Conservation (phyloP, 2,329 filamentous ascomycete species). For the Acarospora socialis region DNA sequence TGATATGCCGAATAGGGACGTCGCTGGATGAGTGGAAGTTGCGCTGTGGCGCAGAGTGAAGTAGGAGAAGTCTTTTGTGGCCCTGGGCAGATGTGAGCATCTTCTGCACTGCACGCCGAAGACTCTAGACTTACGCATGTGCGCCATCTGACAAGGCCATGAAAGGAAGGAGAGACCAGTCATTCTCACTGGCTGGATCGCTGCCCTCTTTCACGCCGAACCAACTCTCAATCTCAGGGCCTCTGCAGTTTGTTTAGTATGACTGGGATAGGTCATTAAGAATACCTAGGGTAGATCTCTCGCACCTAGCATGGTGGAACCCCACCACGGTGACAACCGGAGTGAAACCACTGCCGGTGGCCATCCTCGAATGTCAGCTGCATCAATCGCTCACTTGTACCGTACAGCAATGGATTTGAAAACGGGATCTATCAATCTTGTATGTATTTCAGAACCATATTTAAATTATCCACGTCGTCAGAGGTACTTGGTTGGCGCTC, state of each 20-base stretch:
- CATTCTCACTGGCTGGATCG: conserved; percentile 70
- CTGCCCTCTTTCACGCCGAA: conserved; percentile 60
- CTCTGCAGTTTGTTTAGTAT: conserved; percentile 31
- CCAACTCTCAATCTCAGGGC: conserved; percentile 89
- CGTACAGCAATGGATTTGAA: no score
- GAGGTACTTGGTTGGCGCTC: no score
- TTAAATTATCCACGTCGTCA: no score
- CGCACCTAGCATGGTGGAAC: conserved; percentile 35
- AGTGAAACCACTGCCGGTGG: conserved; percentile 20
- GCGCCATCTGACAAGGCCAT: conserved; percentile 95
- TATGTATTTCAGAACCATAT: no score
- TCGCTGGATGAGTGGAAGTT: conserved; percentile 41
- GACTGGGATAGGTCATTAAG: conserved; percentile 6
- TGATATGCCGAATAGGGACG: conserved; percentile 87
- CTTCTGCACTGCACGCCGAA: background rate
- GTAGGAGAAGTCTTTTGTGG: conserved; percentile 94
- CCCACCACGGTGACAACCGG: conserved; percentile 38
- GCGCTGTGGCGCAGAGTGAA: conserved; percentile 69
- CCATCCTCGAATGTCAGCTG: conserved; percentile 5
- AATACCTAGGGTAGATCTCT: conserved; percentile 6
- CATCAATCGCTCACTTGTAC: background rate
- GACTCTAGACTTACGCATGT: conserved; percentile 55
- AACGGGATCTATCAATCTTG: no score
- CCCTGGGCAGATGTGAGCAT: conserved; percentile 33
- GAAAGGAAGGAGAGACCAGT: conserved; percentile 85